phyloP scores from a whole-genome alignment of 2,329 filamentous ascomycete genomes.

The Fusarium xylarioides region DNA sequence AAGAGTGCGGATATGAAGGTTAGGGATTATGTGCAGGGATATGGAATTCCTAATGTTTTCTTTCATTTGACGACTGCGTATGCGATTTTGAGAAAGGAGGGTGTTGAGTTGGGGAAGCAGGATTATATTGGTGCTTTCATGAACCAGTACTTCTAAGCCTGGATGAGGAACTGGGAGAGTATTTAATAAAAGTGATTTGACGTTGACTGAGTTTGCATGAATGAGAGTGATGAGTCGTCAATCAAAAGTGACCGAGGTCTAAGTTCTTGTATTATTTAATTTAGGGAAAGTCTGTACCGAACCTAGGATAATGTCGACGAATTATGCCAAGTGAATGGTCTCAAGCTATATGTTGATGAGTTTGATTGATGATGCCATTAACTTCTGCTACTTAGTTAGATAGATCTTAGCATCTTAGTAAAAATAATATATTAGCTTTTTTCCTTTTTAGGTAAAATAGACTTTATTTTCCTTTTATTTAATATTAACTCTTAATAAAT shows the following conservation, averaged over 20 bases:
- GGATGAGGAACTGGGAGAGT: not conserved
- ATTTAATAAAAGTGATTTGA: slow-evolving; percentile 16
- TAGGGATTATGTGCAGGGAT: slow-evolving; percentile 56
- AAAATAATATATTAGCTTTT: too few relatives aligned
- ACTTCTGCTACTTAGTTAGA: too few relatives aligned
- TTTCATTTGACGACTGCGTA: slow-evolving; percentile 71
- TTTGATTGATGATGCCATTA: too few relatives aligned
- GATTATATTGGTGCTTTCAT: slow-evolving; percentile 59
- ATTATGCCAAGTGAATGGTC: too few relatives aligned
- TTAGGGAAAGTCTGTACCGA: not conserved
- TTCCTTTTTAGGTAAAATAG: too few relatives aligned
- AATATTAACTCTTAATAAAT: too few relatives aligned
- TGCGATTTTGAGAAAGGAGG: slow-evolving; percentile 67
- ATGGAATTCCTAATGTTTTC: slow-evolving; percentile 67
- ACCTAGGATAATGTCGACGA: too few relatives aligned
- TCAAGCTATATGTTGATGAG: too few relatives aligned
- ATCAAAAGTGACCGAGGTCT: not conserved
- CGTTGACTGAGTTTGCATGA: not conserved
- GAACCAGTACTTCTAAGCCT: slow-evolving; percentile 32
- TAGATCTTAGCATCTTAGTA: too few relatives aligned
- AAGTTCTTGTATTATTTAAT: accelerated
- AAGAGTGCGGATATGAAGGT: slow-evolving; percentile 40
- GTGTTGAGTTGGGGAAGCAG: slow-evolving; percentile 68
- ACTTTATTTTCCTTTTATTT: too few relatives aligned
- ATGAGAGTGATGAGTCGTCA: not conserved